Base-by-base conservation (phyloP, 148 eudicot species). In the Agrostemma githago region DNA sequence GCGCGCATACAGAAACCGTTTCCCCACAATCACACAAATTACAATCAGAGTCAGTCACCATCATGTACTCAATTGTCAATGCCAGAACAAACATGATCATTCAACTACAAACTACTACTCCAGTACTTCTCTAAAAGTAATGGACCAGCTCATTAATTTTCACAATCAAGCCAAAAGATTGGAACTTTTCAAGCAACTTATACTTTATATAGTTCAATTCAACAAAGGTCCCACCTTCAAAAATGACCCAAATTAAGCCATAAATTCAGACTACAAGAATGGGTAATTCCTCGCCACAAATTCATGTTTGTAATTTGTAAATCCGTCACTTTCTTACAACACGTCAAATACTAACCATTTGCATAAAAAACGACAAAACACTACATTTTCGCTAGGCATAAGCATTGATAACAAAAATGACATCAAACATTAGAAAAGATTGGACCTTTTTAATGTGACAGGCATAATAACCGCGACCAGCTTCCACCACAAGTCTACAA, bases 401-500 rank as follows among this genome's bases (percentile, higher is more conserved):
- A 26, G 34, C 34, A 26, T 26, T 26, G 34, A 26, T 26, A 0
- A 26, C 46, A 43, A 43, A 43, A 43, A 43, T 43, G 46, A 2
- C 46, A 43, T 4, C 8, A 43, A 43, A 4, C 11, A 51, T 0
- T 8, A 51, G 4, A 61, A 75, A 75, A 68, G 41, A 9, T 44
- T 5, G 40, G 63, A 80, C 82, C 82, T 80, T 80, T 71, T 64
- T 37, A 16, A 80, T 37, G 14, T 6, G 72, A 59, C 82, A 75
- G 6, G 6, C 78, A 66, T 43, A 80, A 71, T 57, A 80, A n/a
- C 46, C 57, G 2, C 61, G 54, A 9, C 57, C 72, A 42, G 64
- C 69, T 44, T 80, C 76, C 20, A 43, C 62, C 59, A 10, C 6
- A 7, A 76, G 6, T 3, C 14, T 61, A 41, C 70, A 66, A 48